These are phyloP conservation scores for Thielaviopsis euricoi DNA, from an alignment of 2,329 filamentous ascomycete genomes.

Conservation along the genomic window DNA sequence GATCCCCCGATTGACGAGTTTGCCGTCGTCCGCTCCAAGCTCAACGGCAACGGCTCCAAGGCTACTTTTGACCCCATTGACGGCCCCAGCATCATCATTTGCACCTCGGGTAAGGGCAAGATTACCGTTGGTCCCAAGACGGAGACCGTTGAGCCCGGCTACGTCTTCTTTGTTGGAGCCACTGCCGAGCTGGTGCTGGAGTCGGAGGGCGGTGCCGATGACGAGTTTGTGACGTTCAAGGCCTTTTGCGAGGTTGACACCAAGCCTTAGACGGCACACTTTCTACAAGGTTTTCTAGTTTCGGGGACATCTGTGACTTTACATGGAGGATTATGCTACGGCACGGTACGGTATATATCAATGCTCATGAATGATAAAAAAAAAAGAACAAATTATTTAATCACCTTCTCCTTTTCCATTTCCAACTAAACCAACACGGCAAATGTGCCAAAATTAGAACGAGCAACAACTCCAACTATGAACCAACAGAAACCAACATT, in stretches of 20 bases:
- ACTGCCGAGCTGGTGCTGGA: conserved; percentile 72
- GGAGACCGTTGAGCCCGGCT: conserved; percentile 55
- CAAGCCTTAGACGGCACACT: too few species aligned
- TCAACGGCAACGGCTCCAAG: conserved; percentile 58
- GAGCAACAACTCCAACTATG: too few species aligned
- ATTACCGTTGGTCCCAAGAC: conserved; percentile 74
- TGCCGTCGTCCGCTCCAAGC: conserved; percentile 64
- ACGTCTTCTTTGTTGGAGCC: conserved; percentile 74
- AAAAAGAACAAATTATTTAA: too few species aligned
- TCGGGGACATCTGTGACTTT: too few species aligned
- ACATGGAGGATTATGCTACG: too few species aligned
- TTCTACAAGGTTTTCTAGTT: too few species aligned
- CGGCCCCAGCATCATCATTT: conserved; percentile 85
- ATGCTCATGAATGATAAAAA: too few species aligned
- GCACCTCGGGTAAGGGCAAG: conserved; percentile 65
- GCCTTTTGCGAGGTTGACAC: conserved; percentile 73
- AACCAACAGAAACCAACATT: too few species aligned
- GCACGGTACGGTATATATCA: too few species aligned
- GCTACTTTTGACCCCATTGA: conserved; percentile 75
- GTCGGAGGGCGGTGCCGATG: conserved; percentile 40
- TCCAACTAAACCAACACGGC: too few species aligned
- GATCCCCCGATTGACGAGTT: conserved; percentile 97
- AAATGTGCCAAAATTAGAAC: too few species aligned
- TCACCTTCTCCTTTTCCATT: too few species aligned
- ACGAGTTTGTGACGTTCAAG: conserved; percentile 76